Evolutionary conservation across 2,329 filamentous ascomycete species (phyloP).

Genomic region (Apiospora phragmitis): DNA sequence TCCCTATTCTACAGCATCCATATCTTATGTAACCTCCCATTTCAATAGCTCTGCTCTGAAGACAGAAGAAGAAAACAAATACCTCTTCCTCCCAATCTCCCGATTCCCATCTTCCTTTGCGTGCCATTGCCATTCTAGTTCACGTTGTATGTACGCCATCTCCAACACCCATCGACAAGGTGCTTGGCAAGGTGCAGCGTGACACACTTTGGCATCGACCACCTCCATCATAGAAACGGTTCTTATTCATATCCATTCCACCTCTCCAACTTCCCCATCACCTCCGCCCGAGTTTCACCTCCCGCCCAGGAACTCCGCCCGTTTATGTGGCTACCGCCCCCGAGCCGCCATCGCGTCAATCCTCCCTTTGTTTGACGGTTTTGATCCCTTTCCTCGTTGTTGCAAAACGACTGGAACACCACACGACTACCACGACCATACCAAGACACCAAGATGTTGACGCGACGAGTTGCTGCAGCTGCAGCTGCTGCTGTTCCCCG

Average conservation of each 20-base stretch:
- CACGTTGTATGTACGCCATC: not conserved
- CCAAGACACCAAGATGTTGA: conserved; percentile 42
- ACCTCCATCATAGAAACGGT: not conserved
- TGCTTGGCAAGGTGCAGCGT: conserved; percentile 2
- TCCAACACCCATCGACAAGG: conserved; percentile 1
- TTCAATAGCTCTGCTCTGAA: not conserved
- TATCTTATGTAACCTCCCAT: not conserved
- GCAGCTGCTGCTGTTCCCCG: conserved; percentile 45
- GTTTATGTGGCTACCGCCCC: not conserved
- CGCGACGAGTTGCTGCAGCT: conserved; percentile 52
- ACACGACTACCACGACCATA: not conserved
- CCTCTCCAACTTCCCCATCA: not conserved
- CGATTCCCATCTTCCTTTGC: not conserved
- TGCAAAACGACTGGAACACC: not conserved
- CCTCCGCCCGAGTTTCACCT: not conserved
- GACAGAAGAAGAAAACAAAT: not conserved
- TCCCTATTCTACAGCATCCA: not conserved
- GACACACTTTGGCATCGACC: not conserved
- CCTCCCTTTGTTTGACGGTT: not conserved
- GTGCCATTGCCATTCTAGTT: not conserved
- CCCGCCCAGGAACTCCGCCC: not conserved
- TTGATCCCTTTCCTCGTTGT: not conserved
- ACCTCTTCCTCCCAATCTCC: not conserved
- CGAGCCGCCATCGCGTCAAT: not conserved
- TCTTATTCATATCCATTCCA: not conserved